A percentile compares a stretch with the other conserved stretches of the same genome.
These are phyloP conservation scores for Penicillium mononematosum DNA, from an alignment of 495 filamentous ascomycete species.

Conservation along the genomic window DNA sequence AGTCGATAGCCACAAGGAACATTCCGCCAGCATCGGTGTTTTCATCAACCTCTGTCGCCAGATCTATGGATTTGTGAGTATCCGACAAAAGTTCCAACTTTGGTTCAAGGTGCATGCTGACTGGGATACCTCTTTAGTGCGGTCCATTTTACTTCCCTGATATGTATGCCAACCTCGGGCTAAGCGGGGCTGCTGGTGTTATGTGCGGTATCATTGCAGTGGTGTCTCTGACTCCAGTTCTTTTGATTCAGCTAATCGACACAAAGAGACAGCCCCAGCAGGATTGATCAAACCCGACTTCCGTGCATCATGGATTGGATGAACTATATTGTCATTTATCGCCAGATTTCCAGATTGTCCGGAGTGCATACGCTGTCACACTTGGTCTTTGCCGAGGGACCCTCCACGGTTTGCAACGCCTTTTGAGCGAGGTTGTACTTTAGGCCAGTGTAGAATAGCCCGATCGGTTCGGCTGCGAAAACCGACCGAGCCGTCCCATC, in stretches of 20 bases:
- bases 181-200: neutral
- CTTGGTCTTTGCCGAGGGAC: neutral
- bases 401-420: neutral
- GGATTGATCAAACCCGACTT: neutral
- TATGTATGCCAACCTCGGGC: neutral
- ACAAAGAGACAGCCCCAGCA: neutral
- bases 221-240: neutral
- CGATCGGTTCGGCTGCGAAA: too few species aligned
- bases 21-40: slow-evolving; percentile 25
- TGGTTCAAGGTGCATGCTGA: neutral
- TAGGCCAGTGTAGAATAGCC: too few species aligned
- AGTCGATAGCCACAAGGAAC: slow-evolving; percentile 30
- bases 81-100: neutral
- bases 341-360: neutral
- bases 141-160: neutral
- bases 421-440: too few species aligned
- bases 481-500: too few species aligned
- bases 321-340: neutral
- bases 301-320: neutral
- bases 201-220: neutral
- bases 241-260: neutral
- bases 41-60: slow-evolving; percentile 35
- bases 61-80: slow-evolving; percentile 13
- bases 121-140: neutral
- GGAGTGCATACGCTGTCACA: neutral